A percentile compares a stretch with the other conserved stretches of the same genome.
These are phyloP conservation scores for Lasiosphaeria miniovina DNA, from an alignment of 495 filamentous ascomycete species.

Conservation along the genomic window DNA sequence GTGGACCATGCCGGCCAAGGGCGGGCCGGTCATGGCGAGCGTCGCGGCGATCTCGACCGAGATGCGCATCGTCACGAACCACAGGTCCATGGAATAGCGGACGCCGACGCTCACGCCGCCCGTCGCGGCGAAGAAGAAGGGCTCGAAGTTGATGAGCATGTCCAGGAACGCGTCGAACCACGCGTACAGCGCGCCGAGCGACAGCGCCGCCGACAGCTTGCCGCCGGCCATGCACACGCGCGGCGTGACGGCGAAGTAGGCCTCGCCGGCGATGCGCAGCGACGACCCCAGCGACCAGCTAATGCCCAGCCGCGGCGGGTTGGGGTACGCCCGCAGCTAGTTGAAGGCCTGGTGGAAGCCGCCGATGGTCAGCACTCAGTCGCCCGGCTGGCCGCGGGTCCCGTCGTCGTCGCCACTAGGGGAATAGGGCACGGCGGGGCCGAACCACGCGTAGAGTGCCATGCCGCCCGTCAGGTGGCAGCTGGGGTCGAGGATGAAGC, in stretches of 20 bases:
- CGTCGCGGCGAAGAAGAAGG: conserved; percentile 41
- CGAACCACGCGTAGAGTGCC: conserved; percentile 47
- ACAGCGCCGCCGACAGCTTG: conserved; percentile 27
- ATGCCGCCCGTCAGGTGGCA: conserved; percentile 50
- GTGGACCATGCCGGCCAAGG: conserved; percentile 35
- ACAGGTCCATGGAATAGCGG: conserved; percentile 33
- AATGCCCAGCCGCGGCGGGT: conserved; percentile 44
- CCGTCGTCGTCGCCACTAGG: not conserved
- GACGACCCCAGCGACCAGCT: conserved; percentile 30
- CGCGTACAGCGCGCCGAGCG: conserved; percentile 33
- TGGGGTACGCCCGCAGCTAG: conserved; percentile 39
- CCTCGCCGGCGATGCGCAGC: conserved; percentile 40
- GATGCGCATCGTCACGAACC: conserved; percentile 32
- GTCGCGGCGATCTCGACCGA: conserved; percentile 35
- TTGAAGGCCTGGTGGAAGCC: conserved; percentile 47
- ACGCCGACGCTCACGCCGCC: conserved; percentile 38
- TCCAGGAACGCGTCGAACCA: conserved; percentile 44
- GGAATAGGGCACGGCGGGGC: not conserved
- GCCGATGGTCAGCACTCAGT: conserved; percentile 53
- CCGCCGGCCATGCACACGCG: conserved; percentile 50
- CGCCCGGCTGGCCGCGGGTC: conserved; percentile 28
- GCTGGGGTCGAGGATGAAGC: conserved; percentile 37
- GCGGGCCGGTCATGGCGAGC: conserved; percentile 37
- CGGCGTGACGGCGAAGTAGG: conserved; percentile 54
- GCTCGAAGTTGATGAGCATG: conserved; percentile 48